Base-by-base conservation (phyloP, 495 filamentous ascomycete species). In the Cercophora scortea region DNA sequence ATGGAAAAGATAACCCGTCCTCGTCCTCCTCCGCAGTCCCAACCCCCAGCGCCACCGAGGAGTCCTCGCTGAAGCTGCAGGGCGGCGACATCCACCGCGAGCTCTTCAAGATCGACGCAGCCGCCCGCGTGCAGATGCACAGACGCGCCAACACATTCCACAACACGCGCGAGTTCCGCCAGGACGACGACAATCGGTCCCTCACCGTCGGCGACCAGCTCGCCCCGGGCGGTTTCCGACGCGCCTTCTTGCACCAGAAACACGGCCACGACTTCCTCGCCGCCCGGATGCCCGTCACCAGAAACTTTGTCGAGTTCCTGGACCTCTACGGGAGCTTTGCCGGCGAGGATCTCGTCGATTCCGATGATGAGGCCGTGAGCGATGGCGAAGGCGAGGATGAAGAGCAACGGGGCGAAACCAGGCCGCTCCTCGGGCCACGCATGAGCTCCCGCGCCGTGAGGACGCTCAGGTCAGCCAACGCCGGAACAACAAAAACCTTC, bases 271-370 rank as follows among this genome's bases (percentile, higher is more conserved):
- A 59, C 50, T 78, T 54, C 49, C 71, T 65, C 62, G 68, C 64
- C 55, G 71, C 54, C 41, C 68, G 49, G 48, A 67, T 53, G 32
- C 79, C 81, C 10, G 67, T 84, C 13, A 84, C 84, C 0, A 65
- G 67, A n/a, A 80, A 80, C 55, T 88, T 88, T 54, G 75, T 84
- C 35, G 79, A 83, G 40, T 88, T 87, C 55, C 71, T 88, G 10
- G 81, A 85, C 43, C 63, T 87, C 6, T 88, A 87, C 61, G 84
- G 84, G 0, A 78, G 74, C 45, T 88, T 88, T 61, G 85, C 85
- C 0, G 85, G 84, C 7, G 85, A 88, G 58, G 84, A 87, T 52
- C 73, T 88, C 11, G 78, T 68, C 4, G 85, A 87, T 43, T 78
- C 79, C 0, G 81, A 84, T 48, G 78, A 83, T 38, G 83, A 86